Conservation (phyloP, 352 stramenopile species). For the Pelagophyceae sp. region DNA sequence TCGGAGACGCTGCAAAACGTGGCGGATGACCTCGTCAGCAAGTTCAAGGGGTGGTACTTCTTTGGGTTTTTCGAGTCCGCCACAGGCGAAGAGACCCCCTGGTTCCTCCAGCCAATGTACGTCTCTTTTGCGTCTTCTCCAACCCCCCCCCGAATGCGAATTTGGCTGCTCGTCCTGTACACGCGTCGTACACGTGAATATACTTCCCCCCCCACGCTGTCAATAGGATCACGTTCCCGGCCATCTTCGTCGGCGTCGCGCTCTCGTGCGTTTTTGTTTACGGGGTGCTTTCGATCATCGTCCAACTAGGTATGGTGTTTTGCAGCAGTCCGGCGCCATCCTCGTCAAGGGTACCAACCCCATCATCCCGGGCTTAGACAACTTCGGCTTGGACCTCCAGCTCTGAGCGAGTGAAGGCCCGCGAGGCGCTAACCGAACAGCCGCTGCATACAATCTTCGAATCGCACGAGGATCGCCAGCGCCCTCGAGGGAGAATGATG, state of each 20-base stretch:
- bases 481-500: too few relatives aligned
- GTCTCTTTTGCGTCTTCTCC: too few relatives aligned
- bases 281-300: too few relatives aligned
- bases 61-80: slow-evolving; percentile 63
- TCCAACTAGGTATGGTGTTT: too few relatives aligned
- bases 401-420: too few relatives aligned
- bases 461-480: too few relatives aligned
- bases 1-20: not conserved
- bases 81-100: slow-evolving; percentile 54
- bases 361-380: slow-evolving; percentile 10
- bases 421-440: too few relatives aligned
- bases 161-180: too few relatives aligned
- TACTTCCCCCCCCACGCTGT: not conserved
- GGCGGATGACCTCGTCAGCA: not conserved
- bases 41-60: slow-evolving; percentile 55
- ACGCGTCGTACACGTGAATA: too few relatives aligned
- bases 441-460: too few relatives aligned
- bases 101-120: slow-evolving; percentile 56
- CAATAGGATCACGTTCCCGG: slow-evolving; percentile 22
- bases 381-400: too few relatives aligned
- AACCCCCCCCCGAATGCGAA: too few relatives aligned
- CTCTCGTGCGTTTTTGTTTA: slow-evolving; percentile 15
- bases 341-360: slow-evolving; percentile 12
- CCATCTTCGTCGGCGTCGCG: slow-evolving; percentile 20
- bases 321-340: slow-evolving; percentile 14